Base-by-base conservation (phyloP, 345 rosid genomes). In the Aquilaria malaccensis region DNA sequence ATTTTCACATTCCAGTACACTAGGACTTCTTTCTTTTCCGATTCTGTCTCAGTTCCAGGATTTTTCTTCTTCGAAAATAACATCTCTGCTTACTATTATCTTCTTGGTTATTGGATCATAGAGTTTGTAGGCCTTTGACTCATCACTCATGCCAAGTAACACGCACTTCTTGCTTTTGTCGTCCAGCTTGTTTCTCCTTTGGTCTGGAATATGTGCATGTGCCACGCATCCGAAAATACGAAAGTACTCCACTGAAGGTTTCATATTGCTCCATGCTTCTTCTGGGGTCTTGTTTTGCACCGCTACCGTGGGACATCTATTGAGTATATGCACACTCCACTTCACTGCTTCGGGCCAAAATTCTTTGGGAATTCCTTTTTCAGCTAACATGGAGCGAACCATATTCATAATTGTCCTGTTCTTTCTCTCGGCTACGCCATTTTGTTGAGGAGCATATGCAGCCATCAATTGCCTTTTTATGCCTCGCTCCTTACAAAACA, bases 331-430 rank as follows among this genome's bases (percentile, higher is more conserved):
- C 6, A 31, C 30, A 0, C 41, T 53, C 71, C 60, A 60, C 3
- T 29, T 52, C 0, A 45, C 65, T 4, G 53, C 60, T 22, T 67
- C 58, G 2, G 71, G 6, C 70, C 65, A 67, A 15, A 67, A 67
- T 2, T 4, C 4, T 14, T 29, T 60, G 6, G 60, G 65, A 15
- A 67, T 41, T 9, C 59, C 37, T 41, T 32, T 67, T 0, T 13
- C 32, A 15, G 4, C 41, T 0, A 67, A 0, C 29, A 59, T 30
- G 30, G 59, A 51, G 0, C 71, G 7, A 1, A 67, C 65, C 71
- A 67, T 60, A 29, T 67, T 61, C 65, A 67, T 60, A 13, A 67
- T 60, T 0, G 30, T 55, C 0, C 2, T 45, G 31, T 47, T 46
- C 5, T 9, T 55, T 14, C 61, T 45, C 29, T 13, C 54, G 5